A percentile compares a stretch with the other conserved stretches of the same genome.
Conservation (phyloP, 1,284 basidiomycete species). For the Ceratobasidium sp. region DNA sequence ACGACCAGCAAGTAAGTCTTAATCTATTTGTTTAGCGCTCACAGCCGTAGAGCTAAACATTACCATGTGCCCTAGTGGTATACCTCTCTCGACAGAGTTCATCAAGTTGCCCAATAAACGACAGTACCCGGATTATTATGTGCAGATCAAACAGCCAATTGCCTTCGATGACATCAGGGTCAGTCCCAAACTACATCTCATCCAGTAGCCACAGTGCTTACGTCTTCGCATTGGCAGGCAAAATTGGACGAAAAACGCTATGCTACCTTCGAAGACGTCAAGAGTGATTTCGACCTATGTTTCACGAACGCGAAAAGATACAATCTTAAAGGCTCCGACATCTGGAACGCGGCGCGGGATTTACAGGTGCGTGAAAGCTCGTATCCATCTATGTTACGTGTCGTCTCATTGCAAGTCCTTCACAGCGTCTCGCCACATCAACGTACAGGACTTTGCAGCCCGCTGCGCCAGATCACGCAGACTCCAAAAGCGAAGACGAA, state of each 20-base stretch:
- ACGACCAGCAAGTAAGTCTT: conserved; percentile 84
- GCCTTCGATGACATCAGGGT: conserved; percentile 88
- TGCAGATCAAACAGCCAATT: conserved; percentile 79
- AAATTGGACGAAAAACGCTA: conserved; percentile 77
- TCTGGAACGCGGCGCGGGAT: conserved; percentile 85
- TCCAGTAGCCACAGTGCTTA: conserved; percentile 1
- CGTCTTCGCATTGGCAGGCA: conserved; percentile 53
- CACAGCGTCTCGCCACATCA: conserved; percentile 17
- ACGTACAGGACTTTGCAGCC: conserved; percentile 16
- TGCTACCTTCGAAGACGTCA: conserved; percentile 75
- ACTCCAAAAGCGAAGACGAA: conserved; percentile 57
- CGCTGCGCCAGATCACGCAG: conserved; percentile 29
- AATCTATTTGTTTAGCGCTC: conserved; percentile 40
- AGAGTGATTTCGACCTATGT: conserved; percentile 85
- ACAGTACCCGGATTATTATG: conserved; percentile 92
- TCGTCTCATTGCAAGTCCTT: neutral
- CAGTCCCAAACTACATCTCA: conserved; percentile 44
- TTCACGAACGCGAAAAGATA: conserved; percentile 92
- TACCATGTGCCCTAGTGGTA: conserved; percentile 63
- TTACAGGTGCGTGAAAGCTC: conserved; percentile 64
- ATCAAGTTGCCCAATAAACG: conserved; percentile 80
- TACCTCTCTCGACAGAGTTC: conserved; percentile 78
- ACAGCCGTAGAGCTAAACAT: conserved; percentile 13
- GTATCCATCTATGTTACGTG: neutral
- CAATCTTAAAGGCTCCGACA: conserved; percentile 87